Evolutionary conservation across 176 grass and related monocot genomes (phyloP).

Genomic region (Oryza meyeriana): DNA sequence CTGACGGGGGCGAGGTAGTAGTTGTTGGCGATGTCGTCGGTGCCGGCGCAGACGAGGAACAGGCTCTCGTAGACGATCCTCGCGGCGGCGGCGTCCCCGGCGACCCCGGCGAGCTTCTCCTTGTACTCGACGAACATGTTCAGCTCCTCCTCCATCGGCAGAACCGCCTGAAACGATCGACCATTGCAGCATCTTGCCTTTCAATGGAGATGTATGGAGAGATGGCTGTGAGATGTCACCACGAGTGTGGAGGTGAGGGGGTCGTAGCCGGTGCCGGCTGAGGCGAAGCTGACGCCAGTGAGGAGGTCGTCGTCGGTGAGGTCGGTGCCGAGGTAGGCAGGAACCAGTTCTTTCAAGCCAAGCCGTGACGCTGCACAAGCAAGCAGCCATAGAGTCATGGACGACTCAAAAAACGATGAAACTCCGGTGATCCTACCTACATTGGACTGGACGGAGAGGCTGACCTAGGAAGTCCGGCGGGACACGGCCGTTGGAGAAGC

Average conservation of each 20-base stretch:
- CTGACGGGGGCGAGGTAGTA: conserved; percentile 31
- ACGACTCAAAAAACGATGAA: not conserved
- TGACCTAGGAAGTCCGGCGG: conserved; percentile 48
- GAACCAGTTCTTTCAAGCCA: conserved; percentile 46
- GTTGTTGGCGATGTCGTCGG: conserved; percentile 46
- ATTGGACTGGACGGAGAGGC: not conserved
- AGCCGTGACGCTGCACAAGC: conserved; percentile 32
- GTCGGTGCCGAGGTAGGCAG: conserved; percentile 38
- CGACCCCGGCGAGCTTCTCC: conserved; percentile 21
- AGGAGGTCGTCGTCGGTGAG: conserved; percentile 39
- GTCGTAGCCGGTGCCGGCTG: conserved; percentile 41
- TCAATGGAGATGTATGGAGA: not conserved
- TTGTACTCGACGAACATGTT: conserved; percentile 55
- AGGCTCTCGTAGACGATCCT: conserved; percentile 33
- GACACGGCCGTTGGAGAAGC: conserved; percentile 59
- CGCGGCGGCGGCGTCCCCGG: conserved; percentile 20
- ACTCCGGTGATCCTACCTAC: not conserved
- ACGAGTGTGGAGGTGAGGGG: conserved; percentile 43
- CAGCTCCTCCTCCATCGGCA: conserved; percentile 48
- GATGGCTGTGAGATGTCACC: conserved; percentile 9
- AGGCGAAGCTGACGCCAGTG: conserved; percentile 56
- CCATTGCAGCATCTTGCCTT: not conserved
- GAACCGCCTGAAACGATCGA: conserved; percentile 33
- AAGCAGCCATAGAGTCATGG: not conserved
- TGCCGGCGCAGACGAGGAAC: conserved; percentile 32